These are phyloP conservation scores for Hypoxylon subgilvum DNA, from an alignment of 495 filamentous ascomycete species.

Conservation along the genomic window DNA sequence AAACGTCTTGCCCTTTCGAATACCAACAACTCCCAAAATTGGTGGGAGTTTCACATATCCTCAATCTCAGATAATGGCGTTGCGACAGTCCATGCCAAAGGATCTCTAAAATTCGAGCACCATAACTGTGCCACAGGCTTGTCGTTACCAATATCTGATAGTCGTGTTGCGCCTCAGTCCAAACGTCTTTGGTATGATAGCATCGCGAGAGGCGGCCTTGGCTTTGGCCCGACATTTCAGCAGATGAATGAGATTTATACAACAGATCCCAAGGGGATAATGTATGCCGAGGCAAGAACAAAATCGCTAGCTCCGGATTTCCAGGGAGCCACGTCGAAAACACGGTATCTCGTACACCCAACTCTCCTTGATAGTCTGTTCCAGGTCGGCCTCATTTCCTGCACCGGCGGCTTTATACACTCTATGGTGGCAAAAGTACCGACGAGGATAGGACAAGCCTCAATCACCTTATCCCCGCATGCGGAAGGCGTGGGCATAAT, in stretches of 20 bases:
- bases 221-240: constrained; percentile 4
- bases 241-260: constrained; percentile 2
- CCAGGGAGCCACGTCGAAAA: neutral
- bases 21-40: constrained; percentile 8
- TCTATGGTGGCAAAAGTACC: constrained; percentile 1
- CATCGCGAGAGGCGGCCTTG: constrained; percentile 6
- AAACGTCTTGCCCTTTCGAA: constrained; percentile 1
- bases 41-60: constrained; percentile 32
- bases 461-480: neutral
- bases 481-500: neutral
- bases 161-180: neutral
- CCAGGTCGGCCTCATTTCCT: constrained; percentile 5
- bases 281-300: constrained; percentile 5
- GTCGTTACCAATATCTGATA: neutral
- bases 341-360: constrained; percentile 1
- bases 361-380: neutral
- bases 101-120: constrained; percentile 11
- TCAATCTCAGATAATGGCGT: constrained; percentile 16
- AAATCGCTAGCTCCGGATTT: neutral
- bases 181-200: constrained; percentile 9
- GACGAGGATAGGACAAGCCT: neutral
- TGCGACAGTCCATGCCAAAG: constrained; percentile 26
- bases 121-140: neutral
- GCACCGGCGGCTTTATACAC: constrained; percentile 1
- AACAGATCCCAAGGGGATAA: constrained; percentile 12